Conservation (phyloP, 805 yeast species). For the Teunomyces cretensis region DNA sequence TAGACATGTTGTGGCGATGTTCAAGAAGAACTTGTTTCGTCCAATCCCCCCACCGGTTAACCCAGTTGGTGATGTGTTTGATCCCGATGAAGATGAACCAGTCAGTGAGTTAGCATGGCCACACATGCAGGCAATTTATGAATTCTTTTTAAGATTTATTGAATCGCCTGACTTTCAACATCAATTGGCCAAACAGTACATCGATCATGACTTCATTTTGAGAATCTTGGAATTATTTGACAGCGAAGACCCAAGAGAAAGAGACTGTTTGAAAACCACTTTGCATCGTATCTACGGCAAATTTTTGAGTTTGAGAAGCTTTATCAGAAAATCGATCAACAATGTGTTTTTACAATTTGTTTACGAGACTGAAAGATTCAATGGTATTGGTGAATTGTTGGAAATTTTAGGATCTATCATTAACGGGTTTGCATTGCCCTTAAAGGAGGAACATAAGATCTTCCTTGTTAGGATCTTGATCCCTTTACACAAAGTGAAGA, state of each 20-base stretch:
- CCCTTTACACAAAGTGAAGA: constrained; percentile 90
- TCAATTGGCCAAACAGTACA: constrained; percentile 86
- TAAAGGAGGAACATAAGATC: constrained; percentile 94
- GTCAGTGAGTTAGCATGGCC: constrained; percentile 97
- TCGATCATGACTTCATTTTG: constrained; percentile 86
- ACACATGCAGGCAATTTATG: constrained; percentile 96
- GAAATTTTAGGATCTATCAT: constrained; percentile 95
- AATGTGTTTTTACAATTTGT: constrained; percentile 90
- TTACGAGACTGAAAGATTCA: constrained; percentile 93
- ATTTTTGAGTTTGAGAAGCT: constrained; percentile 83
- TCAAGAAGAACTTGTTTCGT: constrained; percentile 82
- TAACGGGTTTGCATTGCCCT: constrained; percentile 95
- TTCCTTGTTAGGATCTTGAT: constrained; percentile 82
- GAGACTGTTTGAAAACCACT: constrained; percentile 93
- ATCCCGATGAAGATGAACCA: constrained; percentile 99
- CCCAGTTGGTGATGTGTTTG: constrained; percentile 93
- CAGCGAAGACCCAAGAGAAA: constrained; percentile 93
- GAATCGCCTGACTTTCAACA: constrained; percentile 95
- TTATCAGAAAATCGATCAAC: constrained; percentile 86
- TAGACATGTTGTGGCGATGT: constrained; percentile 84
- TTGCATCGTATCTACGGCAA: constrained; percentile 95
- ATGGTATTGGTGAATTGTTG: constrained; percentile 91
- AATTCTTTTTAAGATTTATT: constrained; percentile 86
- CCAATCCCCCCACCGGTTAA: constrained; percentile 98
- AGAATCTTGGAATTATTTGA: constrained; percentile 86